Percentiles rank a stretch among this genome's conserved stretches.
These are phyloP conservation scores for Candida tibetensis DNA, from an alignment of 805 yeast genomes.

Conservation along the genomic window DNA sequence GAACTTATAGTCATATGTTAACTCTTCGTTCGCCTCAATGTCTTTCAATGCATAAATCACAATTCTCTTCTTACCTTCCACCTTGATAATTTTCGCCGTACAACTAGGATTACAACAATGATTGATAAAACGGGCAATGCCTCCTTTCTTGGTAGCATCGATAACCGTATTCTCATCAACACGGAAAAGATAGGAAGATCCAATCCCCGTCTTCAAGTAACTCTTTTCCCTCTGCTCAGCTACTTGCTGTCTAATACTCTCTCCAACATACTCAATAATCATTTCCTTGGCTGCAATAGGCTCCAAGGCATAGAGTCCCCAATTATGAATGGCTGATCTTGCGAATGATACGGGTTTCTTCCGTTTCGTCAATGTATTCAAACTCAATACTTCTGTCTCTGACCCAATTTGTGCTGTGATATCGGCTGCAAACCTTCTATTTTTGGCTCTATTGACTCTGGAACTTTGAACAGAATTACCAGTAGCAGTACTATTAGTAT, in stretches of 20 bases:
- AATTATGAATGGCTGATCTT: conserved; percentile 92
- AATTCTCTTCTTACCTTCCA: conserved; percentile 89
- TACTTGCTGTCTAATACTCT: conserved; percentile 85
- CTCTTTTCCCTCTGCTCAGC: conserved; percentile 89
- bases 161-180: conserved; percentile 92
- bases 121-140: conserved; percentile 93
- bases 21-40: conserved; percentile 82
- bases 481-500: conserved; percentile 8
- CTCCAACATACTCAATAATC: conserved; percentile 98
- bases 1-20: conserved; percentile 94
- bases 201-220: conserved; percentile 87
- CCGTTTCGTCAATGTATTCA: conserved; percentile 85
- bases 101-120: conserved; percentile 98
- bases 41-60: conserved; percentile 92
- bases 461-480: conserved; percentile 58
- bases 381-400: conserved; percentile 75
- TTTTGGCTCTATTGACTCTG: conserved; percentile 80
- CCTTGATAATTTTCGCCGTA: conserved; percentile 93
- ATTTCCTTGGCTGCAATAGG: conserved; percentile 95
- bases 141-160: conserved; percentile 97
- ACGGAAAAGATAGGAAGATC: conserved; percentile 89
- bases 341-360: conserved; percentile 96
- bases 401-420: conserved; percentile 80
- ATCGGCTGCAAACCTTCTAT: conserved; percentile 86
- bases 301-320: conserved; percentile 96